Evolutionary conservation across 768 basidiomycete genomes (phyloP).

Genomic region (Xerocomellus amylosporus): DNA sequence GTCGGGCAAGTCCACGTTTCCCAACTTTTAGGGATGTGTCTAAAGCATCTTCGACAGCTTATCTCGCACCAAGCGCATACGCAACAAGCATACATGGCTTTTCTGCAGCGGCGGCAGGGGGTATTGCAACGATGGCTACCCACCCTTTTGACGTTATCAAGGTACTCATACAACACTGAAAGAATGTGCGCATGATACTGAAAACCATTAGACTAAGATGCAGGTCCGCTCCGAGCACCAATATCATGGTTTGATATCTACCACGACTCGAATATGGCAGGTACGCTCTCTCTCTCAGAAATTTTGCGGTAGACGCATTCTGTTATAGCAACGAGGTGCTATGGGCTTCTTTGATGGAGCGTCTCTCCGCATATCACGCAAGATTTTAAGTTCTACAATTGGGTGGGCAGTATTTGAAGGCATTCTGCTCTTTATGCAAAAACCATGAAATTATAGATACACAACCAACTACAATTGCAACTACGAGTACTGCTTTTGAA

Average conservation of each 20-base stretch:
- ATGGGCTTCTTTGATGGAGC: slow-evolving; percentile 84
- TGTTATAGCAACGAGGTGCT: slow-evolving; percentile 69
- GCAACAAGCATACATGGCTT: slow-evolving; percentile 56
- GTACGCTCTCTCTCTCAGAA: slow-evolving; percentile 39
- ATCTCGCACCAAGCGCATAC: slow-evolving; percentile 40
- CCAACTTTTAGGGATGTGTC: background rate
- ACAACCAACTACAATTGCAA: background rate
- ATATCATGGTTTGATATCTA: slow-evolving; percentile 70
- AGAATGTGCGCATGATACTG: background rate
- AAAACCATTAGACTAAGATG: slow-evolving; percentile 70
- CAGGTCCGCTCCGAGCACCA: slow-evolving; percentile 80
- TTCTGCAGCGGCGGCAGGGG: slow-evolving; percentile 78
- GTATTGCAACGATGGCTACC: slow-evolving; percentile 78
- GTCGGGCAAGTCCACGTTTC: slow-evolving; percentile 45
- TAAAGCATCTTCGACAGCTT: slow-evolving; percentile 31
- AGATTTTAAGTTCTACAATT: slow-evolving; percentile 85
- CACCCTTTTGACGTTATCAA: slow-evolving; percentile 96
- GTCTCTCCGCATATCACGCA: slow-evolving; percentile 77
- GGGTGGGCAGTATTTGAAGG: slow-evolving; percentile 93
- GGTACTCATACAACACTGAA: slow-evolving; percentile 40
- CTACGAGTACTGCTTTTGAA: slow-evolving; percentile 81
- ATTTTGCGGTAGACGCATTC: background rate
- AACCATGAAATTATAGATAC: slow-evolving; percentile 7
- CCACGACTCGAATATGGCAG: slow-evolving; percentile 63
- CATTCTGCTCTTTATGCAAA: slow-evolving; percentile 57